Percentiles rank a stretch among this genome's conserved stretches.
Conservation (phyloP, 2,329 filamentous ascomycete genomes). For the Ceratocystis huliohia region DNA sequence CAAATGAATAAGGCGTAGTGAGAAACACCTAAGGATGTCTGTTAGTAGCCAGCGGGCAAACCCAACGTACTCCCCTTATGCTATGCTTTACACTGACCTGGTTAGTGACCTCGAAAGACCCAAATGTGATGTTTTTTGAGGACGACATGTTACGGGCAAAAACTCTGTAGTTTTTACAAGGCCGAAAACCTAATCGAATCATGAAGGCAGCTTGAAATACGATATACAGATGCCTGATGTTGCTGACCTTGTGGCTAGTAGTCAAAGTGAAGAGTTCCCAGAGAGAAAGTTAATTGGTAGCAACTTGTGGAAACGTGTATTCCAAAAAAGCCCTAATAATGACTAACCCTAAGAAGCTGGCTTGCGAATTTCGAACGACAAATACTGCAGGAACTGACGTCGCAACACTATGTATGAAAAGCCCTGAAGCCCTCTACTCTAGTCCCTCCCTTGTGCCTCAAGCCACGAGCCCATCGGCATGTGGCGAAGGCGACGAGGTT, state of each 20-base stretch:
- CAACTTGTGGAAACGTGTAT: conserved; percentile 5
- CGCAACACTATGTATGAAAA: neutral
- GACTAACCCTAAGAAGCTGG: neutral
- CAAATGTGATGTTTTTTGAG: conserved; percentile 47
- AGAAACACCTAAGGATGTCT: conserved; percentile 61
- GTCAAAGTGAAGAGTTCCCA: neutral
- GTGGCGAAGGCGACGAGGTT: conserved; percentile 4
- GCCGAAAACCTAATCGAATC: neutral
- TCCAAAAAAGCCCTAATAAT: no score
- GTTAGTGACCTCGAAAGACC: conserved; percentile 60
- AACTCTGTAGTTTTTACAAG: neutral
- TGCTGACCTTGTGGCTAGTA: neutral
- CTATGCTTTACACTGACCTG: conserved; percentile 40
- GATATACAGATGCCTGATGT: neutral
- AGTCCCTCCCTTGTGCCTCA: neutral
- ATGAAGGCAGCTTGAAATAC: neutral
- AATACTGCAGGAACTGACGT: neutral
- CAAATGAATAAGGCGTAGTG: conserved; percentile 64
- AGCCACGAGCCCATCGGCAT: conserved; percentile 17
- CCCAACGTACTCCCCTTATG: conserved; percentile 9
- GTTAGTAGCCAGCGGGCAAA: neutral
- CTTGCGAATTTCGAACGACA: neutral
- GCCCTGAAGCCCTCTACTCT: neutral
- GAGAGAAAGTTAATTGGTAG: neutral
- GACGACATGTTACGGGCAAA: conserved; percentile 14